phyloP scores from a whole-genome alignment of 2,329 filamentous ascomycete genomes.

The Phyllosticta citriasiana region DNA sequence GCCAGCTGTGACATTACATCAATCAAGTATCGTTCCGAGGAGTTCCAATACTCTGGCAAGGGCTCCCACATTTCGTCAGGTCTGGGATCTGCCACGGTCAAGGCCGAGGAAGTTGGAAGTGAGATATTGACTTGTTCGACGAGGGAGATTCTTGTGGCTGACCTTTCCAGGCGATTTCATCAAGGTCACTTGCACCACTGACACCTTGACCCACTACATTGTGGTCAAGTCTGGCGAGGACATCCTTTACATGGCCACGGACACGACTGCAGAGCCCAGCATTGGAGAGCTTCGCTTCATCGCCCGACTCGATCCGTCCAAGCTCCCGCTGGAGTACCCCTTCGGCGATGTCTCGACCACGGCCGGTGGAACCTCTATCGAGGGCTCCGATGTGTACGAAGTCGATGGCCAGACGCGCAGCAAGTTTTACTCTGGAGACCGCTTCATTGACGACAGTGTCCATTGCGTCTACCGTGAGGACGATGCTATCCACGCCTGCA shows the following conservation, averaged over 20 bases:
- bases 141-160: constrained; percentile 12
- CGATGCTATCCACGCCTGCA: constrained; percentile 47
- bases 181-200: constrained; percentile 51
- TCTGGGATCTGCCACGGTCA: constrained; percentile 49
- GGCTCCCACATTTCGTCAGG: constrained; percentile 51
- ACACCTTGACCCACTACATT: constrained; percentile 54
- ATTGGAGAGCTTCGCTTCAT: constrained; percentile 53
- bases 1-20: constrained; percentile 55
- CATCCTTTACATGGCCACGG: constrained; percentile 46
- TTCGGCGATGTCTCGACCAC: constrained; percentile 44
- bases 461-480: constrained; percentile 50
- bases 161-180: constrained; percentile 34
- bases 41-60: constrained; percentile 46
- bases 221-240: constrained; percentile 51
- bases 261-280: constrained; percentile 41
- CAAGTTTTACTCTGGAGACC: constrained; percentile 60
- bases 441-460: constrained; percentile 59
- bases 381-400: constrained; percentile 44
- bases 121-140: not conserved
- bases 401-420: constrained; percentile 54
- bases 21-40: constrained; percentile 48
- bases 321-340: constrained; percentile 25
- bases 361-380: constrained; percentile 42
- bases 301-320: constrained; percentile 44
- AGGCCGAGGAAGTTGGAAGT: constrained; percentile 26